Base-by-base conservation (phyloP, 345 rosid species). In the Cardamine chenopodiifolia region DNA sequence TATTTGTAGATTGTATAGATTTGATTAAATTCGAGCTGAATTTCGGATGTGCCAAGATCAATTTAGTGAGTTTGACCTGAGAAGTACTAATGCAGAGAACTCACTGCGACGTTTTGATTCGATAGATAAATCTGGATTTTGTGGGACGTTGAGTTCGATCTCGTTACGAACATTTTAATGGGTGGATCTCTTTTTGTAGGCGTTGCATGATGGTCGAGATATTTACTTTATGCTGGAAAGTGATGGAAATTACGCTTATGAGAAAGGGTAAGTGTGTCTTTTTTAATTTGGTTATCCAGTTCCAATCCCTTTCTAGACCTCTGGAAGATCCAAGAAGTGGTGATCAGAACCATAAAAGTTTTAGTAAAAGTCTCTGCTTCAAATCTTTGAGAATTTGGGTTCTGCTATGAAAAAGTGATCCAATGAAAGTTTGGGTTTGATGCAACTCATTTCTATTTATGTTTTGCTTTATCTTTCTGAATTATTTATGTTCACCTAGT, bases 181-280 rank as follows among this genome's bases (percentile, higher is more conserved):
- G 49, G 18, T 8, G 29, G 29, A 29, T 52, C 54, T 68, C 22
- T 81, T 8, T 66, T 77, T 72, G 65, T 80, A 95, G 99, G 91
- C 99, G 54, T 62, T 90, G 81, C 99, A 95, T 66, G 99, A 95
- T 75, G 99, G 98, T n/a, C 85, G 70, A 31, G 82, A 85, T 73
- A 79, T 90, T 47, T 95, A 83, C 83, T 90, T 95, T 80, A 76
- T 92, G 86, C 67, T 95, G 82, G 92, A 88, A 83, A 89, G 92
- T 76, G 92, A 89, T 80, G 99, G 99, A 62, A 79, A 84, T 45
- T 92, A 92, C 76, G 92, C 75, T 12, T 92, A 87, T 78, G 69
- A 85, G n/a, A 88, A 88, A 86, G 96, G 97, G 99, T 95, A 71
- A 55, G 82, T 58, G 45, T 66, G 54, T 37, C 34, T 20, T 42